These are phyloP conservation scores for Pichia sporocuriosa DNA, from an alignment of 805 yeast genomes.

Conservation along the genomic window DNA sequence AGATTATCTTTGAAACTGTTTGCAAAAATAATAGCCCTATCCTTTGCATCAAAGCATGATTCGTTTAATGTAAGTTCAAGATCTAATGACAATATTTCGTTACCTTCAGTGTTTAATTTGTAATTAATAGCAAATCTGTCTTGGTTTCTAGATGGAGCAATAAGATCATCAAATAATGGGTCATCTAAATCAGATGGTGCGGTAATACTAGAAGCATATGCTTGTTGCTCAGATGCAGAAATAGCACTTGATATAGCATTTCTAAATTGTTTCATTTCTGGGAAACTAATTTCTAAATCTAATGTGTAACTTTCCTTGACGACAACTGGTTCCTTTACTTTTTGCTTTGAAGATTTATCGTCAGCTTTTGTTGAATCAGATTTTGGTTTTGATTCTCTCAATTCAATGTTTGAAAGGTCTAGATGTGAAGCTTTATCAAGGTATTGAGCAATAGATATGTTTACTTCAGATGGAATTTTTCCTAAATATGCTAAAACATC, in stretches of 20 bases:
- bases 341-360: constrained; percentile 21
- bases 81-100: constrained; percentile 26
- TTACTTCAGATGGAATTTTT: constrained; percentile 50
- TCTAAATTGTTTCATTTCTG: constrained; percentile 15
- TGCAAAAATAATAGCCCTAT: constrained; percentile 35
- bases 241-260: constrained; percentile 38
- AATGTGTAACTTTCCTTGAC: constrained; percentile 2
- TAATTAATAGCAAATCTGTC: constrained; percentile 37
- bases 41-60: constrained; percentile 39
- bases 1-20: constrained; percentile 17
- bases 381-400: constrained; percentile 23
- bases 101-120: constrained; percentile 23
- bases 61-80: constrained; percentile 33
- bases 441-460: constrained; percentile 46
- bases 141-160: constrained; percentile 38
- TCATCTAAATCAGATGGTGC: constrained; percentile 45
- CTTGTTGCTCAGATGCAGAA: constrained; percentile 36
- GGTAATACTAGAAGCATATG: constrained; percentile 33
- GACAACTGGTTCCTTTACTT: constrained; percentile 27
- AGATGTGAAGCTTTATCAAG: constrained; percentile 52
- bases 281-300: constrained; percentile 6
- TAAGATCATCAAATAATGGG: constrained; percentile 51
- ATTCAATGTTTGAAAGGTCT: constrained; percentile 64
- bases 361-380: constrained; percentile 13
- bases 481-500: constrained; percentile 86